Conservation (phyloP, 768 basidiomycete species). For the Podaxis mareebaensis region DNA sequence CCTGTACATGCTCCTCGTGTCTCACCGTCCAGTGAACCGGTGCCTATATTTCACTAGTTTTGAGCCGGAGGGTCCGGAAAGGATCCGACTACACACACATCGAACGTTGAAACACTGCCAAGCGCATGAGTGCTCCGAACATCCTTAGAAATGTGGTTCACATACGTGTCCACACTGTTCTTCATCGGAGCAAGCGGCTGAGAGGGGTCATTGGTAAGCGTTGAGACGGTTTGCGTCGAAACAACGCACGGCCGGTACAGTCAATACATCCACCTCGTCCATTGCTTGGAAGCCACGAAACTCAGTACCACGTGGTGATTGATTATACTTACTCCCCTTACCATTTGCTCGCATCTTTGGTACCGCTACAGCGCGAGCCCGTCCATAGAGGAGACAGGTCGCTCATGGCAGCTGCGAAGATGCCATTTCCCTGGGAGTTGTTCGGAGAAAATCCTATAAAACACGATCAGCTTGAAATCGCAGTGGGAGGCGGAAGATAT, state of each 20-base stretch:
- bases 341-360: constrained; percentile 22
- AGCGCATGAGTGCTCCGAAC: not conserved
- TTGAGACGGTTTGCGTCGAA: not conserved
- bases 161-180: constrained; percentile 18
- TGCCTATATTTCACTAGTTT: constrained; percentile 17
- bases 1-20: constrained; percentile 27
- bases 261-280: constrained; percentile 27
- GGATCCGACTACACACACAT: constrained; percentile 16
- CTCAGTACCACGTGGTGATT: not conserved
- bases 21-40: constrained; percentile 25
- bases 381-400: constrained; percentile 33
- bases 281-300: constrained; percentile 17
- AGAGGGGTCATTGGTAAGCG: not conserved
- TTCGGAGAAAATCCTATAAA: constrained; percentile 25
- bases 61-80: not conserved
- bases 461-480: not conserved
- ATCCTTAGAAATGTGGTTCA: not conserved
- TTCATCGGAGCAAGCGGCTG: constrained; percentile 18
- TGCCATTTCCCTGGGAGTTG: constrained; percentile 28
- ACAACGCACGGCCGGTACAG: constrained; percentile 28
- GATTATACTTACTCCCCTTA: constrained; percentile 10
- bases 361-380: constrained; percentile 28
- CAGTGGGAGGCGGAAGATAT: not conserved
- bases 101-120: constrained; percentile 28
- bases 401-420: constrained; percentile 32